Conservation (phyloP, 495 filamentous ascomycete species). For the Bacidia gigantensis region DNA sequence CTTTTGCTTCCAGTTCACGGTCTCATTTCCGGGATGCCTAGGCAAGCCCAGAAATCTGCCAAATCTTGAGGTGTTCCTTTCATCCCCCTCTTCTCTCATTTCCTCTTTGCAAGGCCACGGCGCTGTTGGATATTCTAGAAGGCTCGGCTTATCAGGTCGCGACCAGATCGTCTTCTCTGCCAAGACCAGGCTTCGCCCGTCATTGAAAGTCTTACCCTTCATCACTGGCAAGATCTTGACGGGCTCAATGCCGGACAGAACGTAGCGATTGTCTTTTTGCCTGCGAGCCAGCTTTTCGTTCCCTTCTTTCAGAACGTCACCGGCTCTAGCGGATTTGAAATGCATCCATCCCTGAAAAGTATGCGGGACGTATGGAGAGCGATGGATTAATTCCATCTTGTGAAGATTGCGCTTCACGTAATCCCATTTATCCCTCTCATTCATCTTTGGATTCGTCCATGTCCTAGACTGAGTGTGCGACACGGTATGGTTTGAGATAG, state of each 20-base stretch:
- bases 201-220: conserved; percentile 12
- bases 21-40: conserved; percentile 21
- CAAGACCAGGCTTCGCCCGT: conserved; percentile 15
- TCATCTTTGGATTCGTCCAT: conserved; percentile 15
- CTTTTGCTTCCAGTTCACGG: conserved; percentile 21
- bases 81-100: conserved; percentile 23
- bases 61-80: conserved; percentile 20
- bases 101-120: conserved; percentile 21
- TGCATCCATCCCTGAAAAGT: conserved; percentile 17
- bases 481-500: background rate
- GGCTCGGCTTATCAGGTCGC: conserved; percentile 1
- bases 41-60: conserved; percentile 21
- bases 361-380: conserved; percentile 18
- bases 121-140: conserved; percentile 10
- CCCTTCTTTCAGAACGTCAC: conserved; percentile 1
- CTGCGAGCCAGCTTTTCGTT: background rate
- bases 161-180: conserved; percentile 19
- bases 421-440: conserved; percentile 17
- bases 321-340: conserved; percentile 8
- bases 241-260: background rate
- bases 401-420: conserved; percentile 10
- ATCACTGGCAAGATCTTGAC: conserved; percentile 8
- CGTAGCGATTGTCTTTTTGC: background rate
- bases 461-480: conserved; percentile 19
- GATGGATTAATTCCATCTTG: conserved; percentile 12